Evolutionary conservation across 2,329 filamentous ascomycete genomes (phyloP).

Genomic region (Neopestalotiopsis clavispora): DNA sequence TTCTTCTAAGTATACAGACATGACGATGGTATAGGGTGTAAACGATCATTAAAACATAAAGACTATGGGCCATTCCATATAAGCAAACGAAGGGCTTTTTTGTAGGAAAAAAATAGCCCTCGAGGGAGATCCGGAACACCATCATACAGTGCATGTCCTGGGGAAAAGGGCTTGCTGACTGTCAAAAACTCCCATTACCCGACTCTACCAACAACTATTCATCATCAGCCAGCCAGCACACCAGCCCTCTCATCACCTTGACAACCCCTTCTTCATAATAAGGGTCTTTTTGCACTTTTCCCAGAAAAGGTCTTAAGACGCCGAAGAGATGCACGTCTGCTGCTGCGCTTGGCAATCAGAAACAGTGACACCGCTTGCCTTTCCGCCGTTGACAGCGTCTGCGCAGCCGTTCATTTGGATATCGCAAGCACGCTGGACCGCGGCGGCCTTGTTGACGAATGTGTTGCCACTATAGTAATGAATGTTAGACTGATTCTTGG

Average conservation of each 20-base stretch:
- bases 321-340: conserved; percentile 23
- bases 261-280: not conserved
- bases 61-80: not conserved
- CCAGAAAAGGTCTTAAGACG: conserved; percentile 15
- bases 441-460: conserved; percentile 60
- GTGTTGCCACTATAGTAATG: conserved; percentile 40
- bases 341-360: conserved; percentile 61
- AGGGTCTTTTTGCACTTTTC: not conserved
- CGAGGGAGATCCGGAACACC: conserved; percentile 3
- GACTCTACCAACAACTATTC: conserved; percentile 1
- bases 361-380: conserved; percentile 42
- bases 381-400: conserved; percentile 58
- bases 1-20: conserved; percentile 23
- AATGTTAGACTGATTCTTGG: not conserved
- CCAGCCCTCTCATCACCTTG: not conserved
- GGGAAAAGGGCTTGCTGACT: not conserved
- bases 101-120: not conserved
- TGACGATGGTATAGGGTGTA: conserved; percentile 17
- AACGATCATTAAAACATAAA: conserved; percentile 1
- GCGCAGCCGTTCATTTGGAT: conserved; percentile 67
- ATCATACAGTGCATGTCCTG: not conserved
- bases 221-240: not conserved
- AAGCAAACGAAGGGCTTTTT: not conserved
- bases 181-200: conserved; percentile 4
- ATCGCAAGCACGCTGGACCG: conserved; percentile 65